Evolutionary conservation across 23 red algal genomes (phyloP).

Genomic region (Gracilaria vermiculophylla): DNA sequence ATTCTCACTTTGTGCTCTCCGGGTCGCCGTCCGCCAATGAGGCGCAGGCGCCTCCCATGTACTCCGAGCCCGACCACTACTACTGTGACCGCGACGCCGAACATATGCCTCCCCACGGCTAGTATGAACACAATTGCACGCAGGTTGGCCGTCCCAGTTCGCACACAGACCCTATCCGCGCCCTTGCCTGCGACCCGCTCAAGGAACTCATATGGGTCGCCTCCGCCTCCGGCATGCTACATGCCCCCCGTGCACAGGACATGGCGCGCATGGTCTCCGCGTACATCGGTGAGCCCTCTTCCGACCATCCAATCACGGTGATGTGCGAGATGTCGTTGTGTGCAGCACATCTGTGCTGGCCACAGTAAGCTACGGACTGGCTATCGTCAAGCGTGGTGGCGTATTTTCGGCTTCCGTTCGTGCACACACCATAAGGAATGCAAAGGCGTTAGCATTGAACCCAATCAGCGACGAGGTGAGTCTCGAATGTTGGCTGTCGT

Average conservation of each 20-base stretch:
- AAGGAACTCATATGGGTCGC: constrained; percentile 62
- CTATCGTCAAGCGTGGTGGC: constrained; percentile 40
- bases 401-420: constrained; percentile 15
- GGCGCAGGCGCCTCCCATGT: neutral
- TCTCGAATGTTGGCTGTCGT: constrained; percentile 63
- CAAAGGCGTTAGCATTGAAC: constrained; percentile 50
- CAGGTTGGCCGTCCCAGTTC: constrained; percentile 3
- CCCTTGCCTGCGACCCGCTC: constrained; percentile 58
- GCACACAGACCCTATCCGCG: constrained; percentile 34
- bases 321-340: constrained; percentile 56
- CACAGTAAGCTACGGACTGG: constrained; percentile 35
- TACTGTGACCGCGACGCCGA: neutral
- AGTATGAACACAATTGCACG: constrained; percentile 60
- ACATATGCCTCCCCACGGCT: constrained; percentile 2
- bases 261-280: constrained; percentile 52
- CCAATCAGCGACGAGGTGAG: constrained; percentile 60
- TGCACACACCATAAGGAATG: constrained; percentile 38
- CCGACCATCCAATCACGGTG: neutral
- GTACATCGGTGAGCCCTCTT: constrained; percentile 45
- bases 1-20: neutral
- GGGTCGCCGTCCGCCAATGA: neutral
- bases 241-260: constrained; percentile 43
- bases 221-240: constrained; percentile 58
- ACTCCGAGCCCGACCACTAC: neutral
- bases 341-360: constrained; percentile 32